Percentiles rank a stretch among this genome's conserved stretches.
Evolutionary conservation across 495 filamentous ascomycete genomes (phyloP).

Genomic region (Penicillium atrosanguineum): DNA sequence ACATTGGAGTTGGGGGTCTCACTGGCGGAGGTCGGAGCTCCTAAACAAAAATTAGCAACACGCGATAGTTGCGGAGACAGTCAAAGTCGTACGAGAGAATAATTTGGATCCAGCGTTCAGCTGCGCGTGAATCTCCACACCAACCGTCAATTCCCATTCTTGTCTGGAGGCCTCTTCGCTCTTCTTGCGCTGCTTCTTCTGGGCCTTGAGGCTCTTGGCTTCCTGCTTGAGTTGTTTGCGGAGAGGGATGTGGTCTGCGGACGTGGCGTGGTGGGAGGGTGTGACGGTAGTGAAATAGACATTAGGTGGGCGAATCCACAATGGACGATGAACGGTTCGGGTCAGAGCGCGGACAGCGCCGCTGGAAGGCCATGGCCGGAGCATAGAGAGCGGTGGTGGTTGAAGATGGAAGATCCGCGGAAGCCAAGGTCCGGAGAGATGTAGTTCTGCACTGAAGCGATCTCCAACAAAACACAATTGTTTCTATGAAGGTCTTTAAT

Average conservation of each 20-base stretch:
- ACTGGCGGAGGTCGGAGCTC: conserved; percentile 65
- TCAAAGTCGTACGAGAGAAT: conserved; percentile 61
- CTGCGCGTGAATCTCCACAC: conserved; percentile 96
- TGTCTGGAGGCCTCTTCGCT: conserved; percentile 36
- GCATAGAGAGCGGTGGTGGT: conserved; percentile 24
- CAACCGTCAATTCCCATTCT: conserved; percentile 86
- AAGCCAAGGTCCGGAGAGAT: neutral
- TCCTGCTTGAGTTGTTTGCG: conserved; percentile 75
- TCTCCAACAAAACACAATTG: neutral
- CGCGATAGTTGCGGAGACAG: neutral
- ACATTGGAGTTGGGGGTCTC: conserved; percentile 81
- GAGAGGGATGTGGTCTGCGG: conserved; percentile 50
- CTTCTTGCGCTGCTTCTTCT: conserved; percentile 37
- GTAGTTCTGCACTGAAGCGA: neutral
- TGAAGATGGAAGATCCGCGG: neutral
- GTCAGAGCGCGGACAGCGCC: conserved; percentile 30
- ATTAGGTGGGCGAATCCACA: neutral
- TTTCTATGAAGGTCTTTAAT: too few relatives aligned
- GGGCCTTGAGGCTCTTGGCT: conserved; percentile 49
- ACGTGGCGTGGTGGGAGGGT: conserved; percentile 23
- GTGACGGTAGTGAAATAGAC: conserved; percentile 11
- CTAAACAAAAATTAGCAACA: conserved; percentile 21
- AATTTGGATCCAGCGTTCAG: conserved; percentile 82
- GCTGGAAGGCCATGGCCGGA: conserved; percentile 34
- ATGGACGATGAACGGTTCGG: conserved; percentile 12